Evolutionary conservation across 1,139 yeast species (phyloP), one percentile per base, ranked within the genome.

Genomic region (Blastobotrys buckinghamii): DNA sequence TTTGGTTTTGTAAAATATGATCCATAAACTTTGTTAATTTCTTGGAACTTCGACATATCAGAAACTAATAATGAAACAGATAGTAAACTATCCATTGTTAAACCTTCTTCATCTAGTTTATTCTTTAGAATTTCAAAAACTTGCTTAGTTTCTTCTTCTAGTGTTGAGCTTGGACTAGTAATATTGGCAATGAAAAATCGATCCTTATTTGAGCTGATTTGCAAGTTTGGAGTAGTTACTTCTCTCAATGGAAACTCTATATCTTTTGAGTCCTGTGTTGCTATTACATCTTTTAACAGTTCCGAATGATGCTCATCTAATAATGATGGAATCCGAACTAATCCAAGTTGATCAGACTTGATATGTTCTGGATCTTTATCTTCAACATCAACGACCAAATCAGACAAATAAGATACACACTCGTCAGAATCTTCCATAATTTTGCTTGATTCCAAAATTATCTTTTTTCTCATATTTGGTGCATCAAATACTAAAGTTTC

Each of bases 401-500:
- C 44, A 48, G 73, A 75, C 57, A 87, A 69, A 59, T 84, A 88
- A 54, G 78, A 79, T 1, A 88, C 95, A 49, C 81, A 88, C 48
- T 72, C 77, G 55, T 73, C 79, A 37, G 74, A 69, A 53, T 77
- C 80, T 15, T 73, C 68, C 1, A 79, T 69, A 1, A 77, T 65
- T 29, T 69, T 64, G 29, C 69, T 61, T 2, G 73, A 69, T 16
- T 68, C 71, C 43, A 90, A 65, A 16, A 67, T 70, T 42, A 90
- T 65, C 51, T 68, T 72, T 45, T 79, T 79, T 36, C 69, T 70
- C 67, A 92, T 92, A 52, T 86, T 81, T 0, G 96, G 95, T 2
- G 95, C 86, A 65, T 92, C 97, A 29, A 92, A 72, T 2, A 92
- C 97, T 56, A 90, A 71, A 0, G 96, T 84, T 63, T 92, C 98